A percentile compares a stretch with the other conserved stretches of the same genome.
These are phyloP conservation scores for Chrysophaeum taylorii DNA, from an alignment of 352 stramenopile genomes.

Conservation along the genomic window DNA sequence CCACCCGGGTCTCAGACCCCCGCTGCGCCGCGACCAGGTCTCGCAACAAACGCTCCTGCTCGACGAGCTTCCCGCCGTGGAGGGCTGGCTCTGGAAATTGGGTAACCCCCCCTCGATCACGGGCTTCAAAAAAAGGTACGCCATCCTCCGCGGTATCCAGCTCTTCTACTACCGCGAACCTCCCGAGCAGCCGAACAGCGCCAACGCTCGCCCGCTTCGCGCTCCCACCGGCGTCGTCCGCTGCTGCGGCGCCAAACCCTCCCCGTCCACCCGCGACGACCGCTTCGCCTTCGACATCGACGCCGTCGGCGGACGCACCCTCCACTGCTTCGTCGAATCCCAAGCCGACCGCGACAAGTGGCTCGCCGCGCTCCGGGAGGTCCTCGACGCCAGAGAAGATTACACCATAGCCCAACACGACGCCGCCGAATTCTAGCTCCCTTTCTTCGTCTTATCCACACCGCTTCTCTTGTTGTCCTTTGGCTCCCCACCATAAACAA, in stretches of 20 bases:
- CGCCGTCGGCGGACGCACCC: background rate
- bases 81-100: conserved; percentile 4
- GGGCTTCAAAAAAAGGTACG: background rate
- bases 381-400: background rate
- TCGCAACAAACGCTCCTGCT: background rate
- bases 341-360: background rate
- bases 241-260: background rate
- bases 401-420: too few species aligned
- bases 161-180: conserved; percentile 5
- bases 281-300: background rate
- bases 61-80: background rate
- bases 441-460: too few species aligned
- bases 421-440: too few species aligned
- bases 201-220: too few species aligned
- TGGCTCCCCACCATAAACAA: too few species aligned
- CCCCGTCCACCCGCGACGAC: too few species aligned
- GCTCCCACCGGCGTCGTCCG: background rate
- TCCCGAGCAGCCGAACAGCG: background rate
- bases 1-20: too few species aligned
- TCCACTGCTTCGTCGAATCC: background rate
- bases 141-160: background rate
- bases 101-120: background rate
- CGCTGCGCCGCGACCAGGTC: too few species aligned
- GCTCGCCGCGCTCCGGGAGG: background rate
- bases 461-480: too few species aligned